These are phyloP conservation scores for Solanum piurae DNA, from an alignment of 257 asterid species.

Conservation along the genomic window DNA sequence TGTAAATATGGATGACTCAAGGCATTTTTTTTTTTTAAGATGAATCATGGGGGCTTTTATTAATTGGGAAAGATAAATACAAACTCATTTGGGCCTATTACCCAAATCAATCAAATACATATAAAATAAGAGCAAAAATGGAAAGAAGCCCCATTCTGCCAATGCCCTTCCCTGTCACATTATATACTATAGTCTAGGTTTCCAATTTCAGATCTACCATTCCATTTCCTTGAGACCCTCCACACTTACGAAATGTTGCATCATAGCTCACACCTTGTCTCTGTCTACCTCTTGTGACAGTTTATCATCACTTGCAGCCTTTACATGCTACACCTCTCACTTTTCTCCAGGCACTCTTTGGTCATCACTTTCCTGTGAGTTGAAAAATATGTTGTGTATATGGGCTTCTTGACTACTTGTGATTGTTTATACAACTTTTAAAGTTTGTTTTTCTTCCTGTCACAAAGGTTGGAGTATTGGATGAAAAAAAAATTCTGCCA, in stretches of 20 bases:
- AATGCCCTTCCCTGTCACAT: too few relatives aligned
- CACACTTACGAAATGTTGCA: too few relatives aligned
- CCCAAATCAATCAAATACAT: too few relatives aligned
- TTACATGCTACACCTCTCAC: slow-evolving; percentile 57
- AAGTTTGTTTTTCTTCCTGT: slow-evolving; percentile 1
- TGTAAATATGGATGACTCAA: slow-evolving; percentile 84
- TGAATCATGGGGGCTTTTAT: too few relatives aligned
- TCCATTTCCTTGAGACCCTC: too few relatives aligned
- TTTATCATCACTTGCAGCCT: slow-evolving; percentile 65
- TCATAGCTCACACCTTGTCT: too few relatives aligned
- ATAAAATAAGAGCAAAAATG: too few relatives aligned
- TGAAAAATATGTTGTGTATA: neutral
- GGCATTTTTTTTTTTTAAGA: slow-evolving; percentile 11
- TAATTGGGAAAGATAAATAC: too few relatives aligned
- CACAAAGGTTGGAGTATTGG: slow-evolving; percentile 71
- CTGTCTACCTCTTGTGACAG: slow-evolving; percentile 57
- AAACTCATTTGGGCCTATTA: too few relatives aligned
- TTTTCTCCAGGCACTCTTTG: slow-evolving; percentile 78
- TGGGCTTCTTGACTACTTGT: neutral
- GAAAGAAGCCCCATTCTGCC: too few relatives aligned
- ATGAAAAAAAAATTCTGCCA: slow-evolving; percentile 83
- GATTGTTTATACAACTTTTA: neutral
- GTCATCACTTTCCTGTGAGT: slow-evolving; percentile 86
- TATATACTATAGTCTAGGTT: too few relatives aligned
- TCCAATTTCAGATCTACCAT: too few relatives aligned